A percentile compares a stretch with the other conserved stretches of the same genome.
phyloP scores from a whole-genome alignment of 257 asterid genomes.

The Solanum pinnatisectum region DNA sequence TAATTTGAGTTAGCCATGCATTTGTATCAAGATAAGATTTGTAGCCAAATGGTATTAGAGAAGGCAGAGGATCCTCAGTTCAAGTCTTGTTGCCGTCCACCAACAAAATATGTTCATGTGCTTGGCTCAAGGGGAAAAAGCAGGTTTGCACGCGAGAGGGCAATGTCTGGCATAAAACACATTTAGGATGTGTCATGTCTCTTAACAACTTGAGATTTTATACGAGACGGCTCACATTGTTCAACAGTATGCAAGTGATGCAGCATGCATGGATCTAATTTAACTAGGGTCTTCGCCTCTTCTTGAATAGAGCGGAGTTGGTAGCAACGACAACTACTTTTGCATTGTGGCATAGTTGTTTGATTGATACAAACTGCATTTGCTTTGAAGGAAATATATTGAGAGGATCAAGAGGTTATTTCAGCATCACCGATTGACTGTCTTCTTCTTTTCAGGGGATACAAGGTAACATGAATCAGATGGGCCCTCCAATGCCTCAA shows the following conservation, averaged over 20 bases:
- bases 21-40: background rate
- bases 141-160: background rate
- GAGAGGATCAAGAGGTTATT: background rate
- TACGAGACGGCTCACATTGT: background rate
- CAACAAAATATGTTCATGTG: background rate
- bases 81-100: background rate
- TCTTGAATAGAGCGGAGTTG: background rate
- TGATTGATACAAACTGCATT: background rate
- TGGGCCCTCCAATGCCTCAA: constrained; percentile 72
- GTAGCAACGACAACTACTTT: background rate
- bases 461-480: constrained; percentile 79
- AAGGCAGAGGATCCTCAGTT: background rate
- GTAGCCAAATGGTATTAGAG: background rate
- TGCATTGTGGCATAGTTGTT: background rate
- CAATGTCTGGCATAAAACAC: background rate
- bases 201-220: background rate
- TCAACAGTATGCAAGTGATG: background rate
- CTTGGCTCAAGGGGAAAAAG: background rate
- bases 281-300: background rate
- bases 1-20: background rate
- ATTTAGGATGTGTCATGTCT: background rate
- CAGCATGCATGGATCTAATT: background rate
- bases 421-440: constrained; percentile 2
- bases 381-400: background rate
- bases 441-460: constrained; percentile 28